These are phyloP conservation scores for Malbranchea zuffiana DNA, from an alignment of 2,329 filamentous ascomycete genomes.

Conservation along the genomic window DNA sequence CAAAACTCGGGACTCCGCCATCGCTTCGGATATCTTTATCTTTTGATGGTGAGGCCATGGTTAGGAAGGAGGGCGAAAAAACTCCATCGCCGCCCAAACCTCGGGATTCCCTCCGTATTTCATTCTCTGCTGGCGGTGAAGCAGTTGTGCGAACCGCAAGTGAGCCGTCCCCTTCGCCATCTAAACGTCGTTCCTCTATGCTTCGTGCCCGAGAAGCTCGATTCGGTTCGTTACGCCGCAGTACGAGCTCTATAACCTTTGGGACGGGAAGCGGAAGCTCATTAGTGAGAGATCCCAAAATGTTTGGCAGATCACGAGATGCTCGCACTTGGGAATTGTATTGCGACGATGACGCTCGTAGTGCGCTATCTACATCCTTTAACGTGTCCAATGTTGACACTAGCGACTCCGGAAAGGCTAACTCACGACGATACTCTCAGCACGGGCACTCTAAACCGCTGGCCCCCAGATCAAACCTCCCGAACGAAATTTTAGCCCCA, in stretches of 20 bases:
- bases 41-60: slow-evolving; percentile 32
- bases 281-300: slow-evolving; percentile 25
- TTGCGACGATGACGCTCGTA: slow-evolving; percentile 68
- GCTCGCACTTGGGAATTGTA: slow-evolving; percentile 86
- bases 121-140: slow-evolving; percentile 77
- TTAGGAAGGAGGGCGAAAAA: slow-evolving; percentile 29
- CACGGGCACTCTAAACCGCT: slow-evolving; percentile 20
- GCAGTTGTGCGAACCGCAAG: slow-evolving; percentile 68
- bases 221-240: slow-evolving; percentile 51
- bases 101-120: slow-evolving; percentile 55
- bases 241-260: slow-evolving; percentile 55
- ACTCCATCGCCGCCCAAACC: slow-evolving; percentile 33
- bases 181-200: slow-evolving; percentile 42
- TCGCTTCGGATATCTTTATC: slow-evolving; percentile 33
- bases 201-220: slow-evolving; percentile 40
- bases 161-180: slow-evolving; percentile 57
- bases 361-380: slow-evolving; percentile 68
- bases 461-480: slow-evolving; percentile 29
- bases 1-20: slow-evolving; percentile 18
- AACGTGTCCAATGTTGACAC: slow-evolving; percentile 59
- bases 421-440: neutral
- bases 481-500: slow-evolving; percentile 44
- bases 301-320: slow-evolving; percentile 69
- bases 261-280: slow-evolving; percentile 45
- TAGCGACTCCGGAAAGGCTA: neutral